Percentiles rank a stretch among this genome's conserved stretches.
Conservation (phyloP, 2,329 filamentous ascomycete genomes). For the Ceratocystis huliohia region DNA sequence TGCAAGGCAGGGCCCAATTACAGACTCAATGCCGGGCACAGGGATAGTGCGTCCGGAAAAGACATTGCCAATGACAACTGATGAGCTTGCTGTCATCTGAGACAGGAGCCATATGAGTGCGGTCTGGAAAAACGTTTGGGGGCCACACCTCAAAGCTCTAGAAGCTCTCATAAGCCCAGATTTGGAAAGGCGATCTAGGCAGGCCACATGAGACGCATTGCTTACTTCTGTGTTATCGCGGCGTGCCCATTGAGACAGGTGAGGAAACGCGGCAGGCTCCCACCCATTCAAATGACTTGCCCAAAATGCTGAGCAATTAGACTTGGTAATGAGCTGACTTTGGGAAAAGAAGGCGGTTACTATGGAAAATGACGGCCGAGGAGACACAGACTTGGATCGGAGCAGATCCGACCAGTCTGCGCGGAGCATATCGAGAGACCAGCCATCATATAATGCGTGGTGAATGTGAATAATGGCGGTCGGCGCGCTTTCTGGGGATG, state of each 20-base stretch:
- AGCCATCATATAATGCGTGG: conserved; percentile 85
- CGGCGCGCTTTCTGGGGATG: background rate
- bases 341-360: conserved; percentile 39
- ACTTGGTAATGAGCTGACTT: background rate
- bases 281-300: conserved; percentile 8
- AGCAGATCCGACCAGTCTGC: conserved; percentile 50
- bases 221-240: background rate
- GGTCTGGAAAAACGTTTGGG: conserved; percentile 52
- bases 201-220: background rate
- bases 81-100: conserved; percentile 48
- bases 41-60: conserved; percentile 71
- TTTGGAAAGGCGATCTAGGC: background rate
- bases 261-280: conserved; percentile 1
- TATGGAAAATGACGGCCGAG: conserved; percentile 46
- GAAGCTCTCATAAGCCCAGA: background rate
- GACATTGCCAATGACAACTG: conserved; percentile 65
- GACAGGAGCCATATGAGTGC: conserved; percentile 54
- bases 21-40: conserved; percentile 53
- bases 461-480: conserved; percentile 49
- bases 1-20: conserved; percentile 68
- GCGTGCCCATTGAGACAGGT: conserved; percentile 6
- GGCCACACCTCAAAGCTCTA: background rate
- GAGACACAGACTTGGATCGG: conserved; percentile 22
- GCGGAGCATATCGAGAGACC: conserved; percentile 68
- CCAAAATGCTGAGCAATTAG: conserved; percentile 10